A percentile compares a stretch with the other conserved stretches of the same genome.
phyloP scores from a whole-genome alignment of 495 filamentous ascomycete genomes.

The Thozetella sp. region DNA sequence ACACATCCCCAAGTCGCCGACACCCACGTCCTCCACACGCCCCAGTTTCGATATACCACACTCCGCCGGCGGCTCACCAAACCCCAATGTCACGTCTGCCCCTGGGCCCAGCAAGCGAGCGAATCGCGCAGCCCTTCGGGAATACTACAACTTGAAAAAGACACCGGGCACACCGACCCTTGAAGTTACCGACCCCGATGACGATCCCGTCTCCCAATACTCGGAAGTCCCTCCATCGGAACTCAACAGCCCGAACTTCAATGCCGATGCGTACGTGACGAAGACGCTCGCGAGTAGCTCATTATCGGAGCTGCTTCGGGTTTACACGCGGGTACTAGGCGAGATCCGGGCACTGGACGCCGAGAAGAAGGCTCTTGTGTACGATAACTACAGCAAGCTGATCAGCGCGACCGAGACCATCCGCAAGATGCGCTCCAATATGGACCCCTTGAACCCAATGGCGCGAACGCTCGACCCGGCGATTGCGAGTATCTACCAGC shows the following conservation, averaged over 20 bases:
- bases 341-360: constrained; percentile 91
- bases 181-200: constrained; percentile 35
- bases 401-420: constrained; percentile 96
- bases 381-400: constrained; percentile 97
- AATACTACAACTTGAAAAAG: constrained; percentile 88
- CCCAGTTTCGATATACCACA: constrained; percentile 69
- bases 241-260: constrained; percentile 60
- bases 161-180: constrained; percentile 29
- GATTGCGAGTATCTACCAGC: constrained; percentile 80
- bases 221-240: constrained; percentile 42
- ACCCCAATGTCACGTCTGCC: constrained; percentile 48
- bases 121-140: constrained; percentile 79
- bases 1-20: constrained; percentile 34
- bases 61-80: constrained; percentile 51
- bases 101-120: constrained; percentile 34
- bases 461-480: constrained; percentile 74
- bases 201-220: constrained; percentile 22
- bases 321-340: constrained; percentile 64
- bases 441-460: constrained; percentile 72
- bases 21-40: constrained; percentile 72
- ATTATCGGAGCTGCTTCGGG: constrained; percentile 63
- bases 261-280: constrained; percentile 60
- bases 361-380: constrained; percentile 94
- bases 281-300: constrained; percentile 65
- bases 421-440: constrained; percentile 71